phyloP scores from a whole-genome alignment of 1,284 basidiomycete species.

The Trichosporon inkin region DNA sequence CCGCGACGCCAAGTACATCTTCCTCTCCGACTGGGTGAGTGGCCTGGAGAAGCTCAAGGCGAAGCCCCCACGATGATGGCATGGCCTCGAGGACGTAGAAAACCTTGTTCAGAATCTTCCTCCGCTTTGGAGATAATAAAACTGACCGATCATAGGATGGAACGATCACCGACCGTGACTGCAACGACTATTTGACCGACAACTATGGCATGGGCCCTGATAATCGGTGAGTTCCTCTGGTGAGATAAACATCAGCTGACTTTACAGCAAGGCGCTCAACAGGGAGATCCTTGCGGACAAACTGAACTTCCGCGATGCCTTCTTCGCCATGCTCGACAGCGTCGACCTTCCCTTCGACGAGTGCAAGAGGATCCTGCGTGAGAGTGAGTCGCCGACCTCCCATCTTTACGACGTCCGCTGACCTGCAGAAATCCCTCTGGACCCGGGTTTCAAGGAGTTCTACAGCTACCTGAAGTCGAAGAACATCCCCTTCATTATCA shows the following conservation, averaged over 20 bases:
- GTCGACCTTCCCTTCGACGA: slow-evolving; percentile 69
- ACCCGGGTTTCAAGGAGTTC: slow-evolving; percentile 81
- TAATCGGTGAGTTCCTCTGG: slow-evolving; percentile 21
- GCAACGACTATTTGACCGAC: slow-evolving; percentile 65
- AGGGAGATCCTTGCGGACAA: slow-evolving; percentile 63
- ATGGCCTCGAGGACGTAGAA: too few relatives aligned
- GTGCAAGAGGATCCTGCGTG: slow-evolving; percentile 64
- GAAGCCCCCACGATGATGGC: too few relatives aligned
- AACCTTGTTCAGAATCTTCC: too few relatives aligned
- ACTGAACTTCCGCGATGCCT: slow-evolving; percentile 72
- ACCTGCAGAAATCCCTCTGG: slow-evolving; percentile 70
- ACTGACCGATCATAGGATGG: slow-evolving; percentile 61
- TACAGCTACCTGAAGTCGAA: slow-evolving; percentile 70
- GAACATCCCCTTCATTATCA: slow-evolving; percentile 82
- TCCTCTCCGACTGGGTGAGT: slow-evolving; percentile 81
- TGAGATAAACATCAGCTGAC: not conserved
- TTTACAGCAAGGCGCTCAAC: slow-evolving; percentile 61
- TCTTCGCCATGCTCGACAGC: slow-evolving; percentile 72
- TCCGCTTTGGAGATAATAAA: not conserved
- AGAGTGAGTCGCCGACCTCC: slow-evolving; percentile 54
- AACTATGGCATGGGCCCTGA: slow-evolving; percentile 55
- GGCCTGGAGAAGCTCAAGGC: not conserved
- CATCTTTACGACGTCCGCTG: not conserved
- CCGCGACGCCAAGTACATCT: slow-evolving; percentile 74
- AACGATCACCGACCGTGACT: slow-evolving; percentile 83